These are phyloP conservation scores for Halophytophthora batemanensis DNA, from an alignment of 352 stramenopile genomes.

Conservation along the genomic window DNA sequence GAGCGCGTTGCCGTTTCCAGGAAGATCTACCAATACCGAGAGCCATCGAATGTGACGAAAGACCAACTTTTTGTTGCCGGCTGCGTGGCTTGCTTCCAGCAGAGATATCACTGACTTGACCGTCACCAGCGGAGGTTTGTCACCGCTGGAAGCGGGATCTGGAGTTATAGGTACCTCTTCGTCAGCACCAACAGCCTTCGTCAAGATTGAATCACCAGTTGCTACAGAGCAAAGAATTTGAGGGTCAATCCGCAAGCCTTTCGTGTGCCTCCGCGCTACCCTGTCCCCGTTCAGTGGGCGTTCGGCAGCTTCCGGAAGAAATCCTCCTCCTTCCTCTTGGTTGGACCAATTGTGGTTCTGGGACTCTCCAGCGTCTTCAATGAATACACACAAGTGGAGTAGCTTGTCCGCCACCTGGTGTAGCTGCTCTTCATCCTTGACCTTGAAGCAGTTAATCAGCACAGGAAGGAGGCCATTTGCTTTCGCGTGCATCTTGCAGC, in stretches of 20 bases:
- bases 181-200: neutral
- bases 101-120: slow-evolving; percentile 32
- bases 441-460: slow-evolving; percentile 40
- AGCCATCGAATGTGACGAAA: slow-evolving; percentile 63
- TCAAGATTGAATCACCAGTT: slow-evolving; percentile 2
- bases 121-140: slow-evolving; percentile 30
- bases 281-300: neutral
- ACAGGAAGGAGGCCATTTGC: slow-evolving; percentile 29
- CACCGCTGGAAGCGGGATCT: neutral
- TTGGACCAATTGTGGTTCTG: neutral
- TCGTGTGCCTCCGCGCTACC: neutral
- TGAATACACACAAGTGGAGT: slow-evolving; percentile 41
- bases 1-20: slow-evolving; percentile 36
- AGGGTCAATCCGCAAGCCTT: slow-evolving; percentile 12
- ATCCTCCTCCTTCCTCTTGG: neutral
- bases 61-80: slow-evolving; percentile 10
- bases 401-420: slow-evolving; percentile 62
- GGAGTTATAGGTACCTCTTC: neutral
- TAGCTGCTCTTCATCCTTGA: slow-evolving; percentile 26
- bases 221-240: slow-evolving; percentile 21
- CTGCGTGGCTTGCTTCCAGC: slow-evolving; percentile 24
- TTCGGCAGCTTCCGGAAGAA: neutral
- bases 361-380: slow-evolving; percentile 2
- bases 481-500: slow-evolving; percentile 39
- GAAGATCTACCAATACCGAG: slow-evolving; percentile 32